A percentile compares a stretch with the other conserved stretches of the same genome.
Evolutionary conservation across 352 stramenopile genomes (phyloP).

Genomic region (Phytophthora ohioensis): DNA sequence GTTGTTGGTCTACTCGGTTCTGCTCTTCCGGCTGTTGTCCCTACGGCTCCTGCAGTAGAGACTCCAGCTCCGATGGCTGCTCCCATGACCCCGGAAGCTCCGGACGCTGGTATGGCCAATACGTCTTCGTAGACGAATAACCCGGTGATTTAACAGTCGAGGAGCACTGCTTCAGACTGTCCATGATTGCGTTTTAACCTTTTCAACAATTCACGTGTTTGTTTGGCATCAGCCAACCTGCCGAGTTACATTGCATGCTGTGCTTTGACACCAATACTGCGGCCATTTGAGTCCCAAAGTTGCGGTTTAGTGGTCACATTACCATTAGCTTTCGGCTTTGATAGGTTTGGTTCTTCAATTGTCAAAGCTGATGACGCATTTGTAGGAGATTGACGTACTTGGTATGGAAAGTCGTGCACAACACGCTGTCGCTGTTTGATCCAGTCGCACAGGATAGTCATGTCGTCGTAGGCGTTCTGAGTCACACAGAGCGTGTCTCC

Average conservation of each 20-base stretch:
- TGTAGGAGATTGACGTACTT: slow-evolving; percentile 6
- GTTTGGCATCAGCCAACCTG: background rate
- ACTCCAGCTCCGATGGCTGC: background rate
- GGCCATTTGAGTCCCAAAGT: slow-evolving; percentile 69
- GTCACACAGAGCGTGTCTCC: slow-evolving; percentile 72
- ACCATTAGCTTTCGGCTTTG: background rate
- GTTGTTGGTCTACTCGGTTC: slow-evolving; percentile 11
- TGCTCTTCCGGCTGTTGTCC: background rate
- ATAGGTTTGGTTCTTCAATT: background rate
- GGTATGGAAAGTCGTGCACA: slow-evolving; percentile 36
- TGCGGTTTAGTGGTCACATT: slow-evolving; percentile 23
- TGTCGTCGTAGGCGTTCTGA: slow-evolving; percentile 70
- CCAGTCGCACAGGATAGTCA: slow-evolving; percentile 73
- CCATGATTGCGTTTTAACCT: background rate
- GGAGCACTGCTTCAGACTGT: no score
- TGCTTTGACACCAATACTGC: slow-evolving; percentile 44
- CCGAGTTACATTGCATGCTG: slow-evolving; percentile 10
- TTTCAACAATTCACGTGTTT: background rate
- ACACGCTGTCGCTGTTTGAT: slow-evolving; percentile 58
- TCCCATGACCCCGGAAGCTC: background rate
- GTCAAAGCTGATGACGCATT: background rate
- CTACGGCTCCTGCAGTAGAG: background rate
- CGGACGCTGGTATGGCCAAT: background rate
- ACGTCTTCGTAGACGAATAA: background rate
- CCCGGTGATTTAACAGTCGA: no score